A percentile compares a stretch with the other conserved stretches of the same genome.
Conservation (phyloP, 495 filamentous ascomycete genomes). For the Aspergillus coremiiformis region DNA sequence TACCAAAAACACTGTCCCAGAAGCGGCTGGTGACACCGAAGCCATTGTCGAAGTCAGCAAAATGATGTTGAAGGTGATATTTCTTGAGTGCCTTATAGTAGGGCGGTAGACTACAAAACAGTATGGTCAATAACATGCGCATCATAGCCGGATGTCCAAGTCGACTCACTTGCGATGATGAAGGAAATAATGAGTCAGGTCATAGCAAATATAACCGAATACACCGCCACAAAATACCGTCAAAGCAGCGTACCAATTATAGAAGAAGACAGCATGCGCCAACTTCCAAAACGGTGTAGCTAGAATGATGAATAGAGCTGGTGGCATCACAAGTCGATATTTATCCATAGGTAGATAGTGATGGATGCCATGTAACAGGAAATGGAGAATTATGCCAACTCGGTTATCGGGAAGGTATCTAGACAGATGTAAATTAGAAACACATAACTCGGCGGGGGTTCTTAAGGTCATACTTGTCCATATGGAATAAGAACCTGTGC, state of each 20-base stretch:
- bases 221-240: conserved; percentile 82
- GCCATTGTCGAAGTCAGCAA: conserved; percentile 93
- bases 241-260: conserved; percentile 73
- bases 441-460: not conserved
- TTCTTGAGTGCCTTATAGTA: conserved; percentile 92
- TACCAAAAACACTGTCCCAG: conserved; percentile 92
- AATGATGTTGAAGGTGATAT: conserved; percentile 95
- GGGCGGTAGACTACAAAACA: conserved; percentile 53
- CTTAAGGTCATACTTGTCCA: conserved; percentile 63
- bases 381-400: conserved; percentile 81
- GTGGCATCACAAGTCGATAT: conserved; percentile 95
- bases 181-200: conserved; percentile 98
- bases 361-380: conserved; percentile 93
- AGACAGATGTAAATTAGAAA: conserved; percentile 8
- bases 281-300: conserved; percentile 91
- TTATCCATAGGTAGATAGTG: conserved; percentile 99
- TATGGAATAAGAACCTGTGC: conserved; percentile 90
- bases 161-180: conserved; percentile 79
- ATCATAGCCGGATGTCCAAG: not conserved
- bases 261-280: conserved; percentile 76
- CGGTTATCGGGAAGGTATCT: conserved; percentile 90
- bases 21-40: conserved; percentile 97
- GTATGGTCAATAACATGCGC: conserved; percentile 10
- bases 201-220: conserved; percentile 94
- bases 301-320: conserved; percentile 75